Conservation (phyloP, 2,329 filamentous ascomycete genomes). For the Bipolaris sorokiniana region DNA sequence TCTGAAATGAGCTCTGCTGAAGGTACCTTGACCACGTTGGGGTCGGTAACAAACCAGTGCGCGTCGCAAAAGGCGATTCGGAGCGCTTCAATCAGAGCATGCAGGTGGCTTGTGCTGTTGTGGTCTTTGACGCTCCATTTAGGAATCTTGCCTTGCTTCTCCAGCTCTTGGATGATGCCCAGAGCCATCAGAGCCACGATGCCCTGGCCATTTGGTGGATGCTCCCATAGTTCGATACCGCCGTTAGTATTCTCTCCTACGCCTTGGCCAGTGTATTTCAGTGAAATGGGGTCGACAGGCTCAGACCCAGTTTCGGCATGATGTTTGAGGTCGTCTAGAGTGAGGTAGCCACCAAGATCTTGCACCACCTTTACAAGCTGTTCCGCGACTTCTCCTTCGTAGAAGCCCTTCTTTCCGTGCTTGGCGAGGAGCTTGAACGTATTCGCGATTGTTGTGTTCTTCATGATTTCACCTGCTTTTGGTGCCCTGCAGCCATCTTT, state of each 20-base stretch:
- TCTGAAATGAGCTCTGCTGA: conserved; percentile 70
- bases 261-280: conserved; percentile 75
- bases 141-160: conserved; percentile 75
- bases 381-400: conserved; percentile 81
- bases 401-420: conserved; percentile 89
- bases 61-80: conserved; percentile 90
- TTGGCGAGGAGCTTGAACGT: conserved; percentile 81
- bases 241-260: conserved; percentile 57
- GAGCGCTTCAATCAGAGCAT: conserved; percentile 85
- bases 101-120: conserved; percentile 76
- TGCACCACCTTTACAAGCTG: conserved; percentile 78
- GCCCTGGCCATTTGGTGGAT: conserved; percentile 94
- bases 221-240: conserved; percentile 89
- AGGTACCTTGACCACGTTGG: conserved; percentile 73
- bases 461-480: conserved; percentile 83
- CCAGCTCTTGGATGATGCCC: conserved; percentile 86
- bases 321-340: conserved; percentile 78
- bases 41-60: conserved; percentile 88
- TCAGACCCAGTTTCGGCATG: conserved; percentile 78
- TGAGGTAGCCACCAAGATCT: conserved; percentile 77
- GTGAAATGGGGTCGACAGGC: conserved; percentile 81
- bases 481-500: conserved; percentile 76
- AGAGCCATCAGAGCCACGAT: conserved; percentile 94
- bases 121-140: conserved; percentile 73
- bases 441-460: conserved; percentile 77